Evolutionary conservation across 2,329 filamentous ascomycete genomes (phyloP), one percentile per base, ranked within the genome.

Genomic region (Neopestalotiopsis sp.): DNA sequence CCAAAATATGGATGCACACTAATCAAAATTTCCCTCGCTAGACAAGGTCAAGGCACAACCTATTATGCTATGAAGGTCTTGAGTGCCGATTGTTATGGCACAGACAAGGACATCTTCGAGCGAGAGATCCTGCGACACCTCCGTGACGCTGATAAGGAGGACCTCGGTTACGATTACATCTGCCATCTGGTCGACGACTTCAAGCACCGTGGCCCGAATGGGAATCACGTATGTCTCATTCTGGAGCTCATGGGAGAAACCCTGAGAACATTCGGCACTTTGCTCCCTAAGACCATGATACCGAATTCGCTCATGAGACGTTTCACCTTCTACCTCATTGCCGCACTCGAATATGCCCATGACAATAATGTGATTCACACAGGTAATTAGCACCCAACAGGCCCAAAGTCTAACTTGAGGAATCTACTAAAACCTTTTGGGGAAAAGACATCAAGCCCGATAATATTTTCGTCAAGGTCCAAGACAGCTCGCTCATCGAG

Each of bases 311-410:
- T 78, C 28, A 71, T 76, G 70, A 67, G 71, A 42, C 65, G 66
- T 12, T 72, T 77, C 38, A 72, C 71, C 3, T 63, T 65, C 17
- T 73, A 77, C 20, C 71, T 78, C 6, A 64, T 76, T 2, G 32
- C 61, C 2, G 76, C 73, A 5, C 70, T 78, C 10, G 74, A 77
- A 61, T 77, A 73, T 49, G 73, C 73, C 6, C 76, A 77, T 64
- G 32, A 66, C 0, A 67, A 67, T 24, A 69, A 69, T 2, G 70
- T 77, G 20, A 73, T 77, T 17, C 74, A 77, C 69, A 75, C 75
- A 3, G 66, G 40, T 64, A 64, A 28, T n/a, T 64, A 38, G 5
- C 5, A 58, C 24, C n/a, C 56, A 30, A 58, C 1, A 58, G 20
- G 6, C 1, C 56, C 28, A n/a, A 32, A 2, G 56, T 24, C 17